Evolutionary conservation across 2,329 filamentous ascomycete genomes (phyloP), one percentile per base, ranked within the genome.

Genomic region (Tricladium varicosporioides): DNA sequence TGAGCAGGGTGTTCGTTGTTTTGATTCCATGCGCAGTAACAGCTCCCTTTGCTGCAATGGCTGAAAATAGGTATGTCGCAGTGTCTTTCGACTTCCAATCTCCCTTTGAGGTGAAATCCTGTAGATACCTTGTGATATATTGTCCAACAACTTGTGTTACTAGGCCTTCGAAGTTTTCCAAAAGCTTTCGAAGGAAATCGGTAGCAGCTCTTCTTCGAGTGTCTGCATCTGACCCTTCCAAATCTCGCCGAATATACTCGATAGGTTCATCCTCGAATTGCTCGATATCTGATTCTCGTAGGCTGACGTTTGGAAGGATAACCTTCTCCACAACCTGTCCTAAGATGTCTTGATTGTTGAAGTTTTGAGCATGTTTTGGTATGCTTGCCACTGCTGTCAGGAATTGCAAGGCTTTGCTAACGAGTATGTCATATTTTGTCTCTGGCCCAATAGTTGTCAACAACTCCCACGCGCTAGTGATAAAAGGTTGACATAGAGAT

Each of bases 11-110:
- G 73, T 97, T 99, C 60, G 94, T 90, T 11, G 86, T 92, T 72
- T 92, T 92, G 53, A 97, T 91, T 72, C 95, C 94, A 66, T 96
- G 91, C 7, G 91, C 83, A 2, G 94, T 97, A 32, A 93, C 86
- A 32, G 86, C 83, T 53, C 94, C 94, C 76, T 96, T 96, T 43
- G 92, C 91, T 14, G 94, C 94, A 65, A 97, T 91, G 4, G 94
- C 91, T 40, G 94, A 86, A 78, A 95, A 99, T 14, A 99, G 84
- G 69, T 97, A 97, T 57, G 97, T 88, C n/a, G 94, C 94, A 0
- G 93, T 97, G 70, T 99, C 94, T 77, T 99, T 99, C 49, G 92
- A 87, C 74, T 95, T 96, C 94, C 94, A 99, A 72, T 96, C 92
- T 15, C 81, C 76, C 79, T 72, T 89, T 89, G 54, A 85, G 82